Conservation (phyloP, 352 stramenopile species). For the Globisporangium splendens region DNA sequence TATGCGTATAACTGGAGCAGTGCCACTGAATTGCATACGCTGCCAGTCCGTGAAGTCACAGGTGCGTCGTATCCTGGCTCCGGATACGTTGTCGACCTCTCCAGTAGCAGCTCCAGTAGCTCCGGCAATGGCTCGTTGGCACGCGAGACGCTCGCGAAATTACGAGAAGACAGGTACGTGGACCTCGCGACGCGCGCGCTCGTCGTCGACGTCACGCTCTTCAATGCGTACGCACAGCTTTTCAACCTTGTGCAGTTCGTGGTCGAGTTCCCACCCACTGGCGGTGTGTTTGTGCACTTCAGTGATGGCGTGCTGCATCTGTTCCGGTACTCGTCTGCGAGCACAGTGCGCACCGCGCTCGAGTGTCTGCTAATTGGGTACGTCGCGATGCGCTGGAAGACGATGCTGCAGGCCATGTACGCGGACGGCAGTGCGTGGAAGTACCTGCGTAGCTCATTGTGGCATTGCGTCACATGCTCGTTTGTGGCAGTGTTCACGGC, state of each 20-base stretch:
- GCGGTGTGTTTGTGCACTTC: constrained; percentile 44
- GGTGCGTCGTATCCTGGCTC: constrained; percentile 41
- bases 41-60: constrained; percentile 26
- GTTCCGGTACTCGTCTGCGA: constrained; percentile 47
- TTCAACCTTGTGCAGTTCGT: constrained; percentile 60
- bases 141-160: constrained; percentile 17
- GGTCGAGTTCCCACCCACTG: constrained; percentile 60
- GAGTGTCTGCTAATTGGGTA: constrained; percentile 49
- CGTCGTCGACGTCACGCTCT: constrained; percentile 61
- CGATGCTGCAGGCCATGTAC: constrained; percentile 30
- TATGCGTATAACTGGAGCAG: constrained; percentile 61
- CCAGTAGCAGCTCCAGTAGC: too few relatives aligned
- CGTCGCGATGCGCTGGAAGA: constrained; percentile 36
- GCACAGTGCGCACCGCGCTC: constrained; percentile 36
- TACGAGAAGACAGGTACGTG: constrained; percentile 44
- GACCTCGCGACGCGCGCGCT: constrained; percentile 61
- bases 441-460: constrained; percentile 30
- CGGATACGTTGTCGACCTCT: constrained; percentile 58
- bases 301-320: constrained; percentile 41
- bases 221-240: constrained; percentile 61
- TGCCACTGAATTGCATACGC: constrained; percentile 16
- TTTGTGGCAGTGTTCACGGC: constrained; percentile 45
- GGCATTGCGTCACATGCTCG: constrained; percentile 32
- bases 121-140: constrained; percentile 29
- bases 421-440: constrained; percentile 19